phyloP scores from a whole-genome alignment of 2,329 filamentous ascomycete species.

The Penicillium hesseltinei region DNA sequence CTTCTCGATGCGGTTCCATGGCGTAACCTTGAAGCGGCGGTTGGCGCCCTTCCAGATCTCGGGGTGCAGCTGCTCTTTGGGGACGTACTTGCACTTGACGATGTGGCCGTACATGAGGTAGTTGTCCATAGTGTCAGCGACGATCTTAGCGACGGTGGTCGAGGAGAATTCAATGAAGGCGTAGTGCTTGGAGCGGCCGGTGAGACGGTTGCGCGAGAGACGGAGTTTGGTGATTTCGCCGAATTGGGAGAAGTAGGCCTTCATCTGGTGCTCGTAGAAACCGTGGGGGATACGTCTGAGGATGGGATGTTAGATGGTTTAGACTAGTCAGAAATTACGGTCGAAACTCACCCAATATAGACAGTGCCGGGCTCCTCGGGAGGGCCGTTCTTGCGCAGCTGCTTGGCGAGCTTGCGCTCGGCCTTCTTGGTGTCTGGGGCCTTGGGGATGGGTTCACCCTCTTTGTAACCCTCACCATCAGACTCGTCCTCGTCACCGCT shows the following conservation, averaged over 20 bases:
- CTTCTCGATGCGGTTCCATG: conserved; percentile 83
- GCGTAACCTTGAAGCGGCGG: conserved; percentile 81
- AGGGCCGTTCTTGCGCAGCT: conserved; percentile 47
- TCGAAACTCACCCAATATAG: conserved; percentile 68
- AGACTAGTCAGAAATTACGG: not conserved
- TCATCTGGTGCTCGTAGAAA: conserved; percentile 97
- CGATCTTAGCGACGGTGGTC: conserved; percentile 80
- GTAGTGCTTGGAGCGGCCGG: conserved; percentile 87
- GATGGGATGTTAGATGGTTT: conserved; percentile 17
- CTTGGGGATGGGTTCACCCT: conserved; percentile 43
- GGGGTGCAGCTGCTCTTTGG: conserved; percentile 72
- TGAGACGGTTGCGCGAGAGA: conserved; percentile 87
- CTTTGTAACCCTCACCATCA: conserved; percentile 47
- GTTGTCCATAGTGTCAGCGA: conserved; percentile 94
- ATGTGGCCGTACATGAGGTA: conserved; percentile 95
- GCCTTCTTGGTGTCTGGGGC: conserved; percentile 47
- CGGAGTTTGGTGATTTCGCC: conserved; percentile 75
- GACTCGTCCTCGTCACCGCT: conserved; percentile 53
- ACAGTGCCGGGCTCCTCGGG: conserved; percentile 67
- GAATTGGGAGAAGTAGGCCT: conserved; percentile 90
- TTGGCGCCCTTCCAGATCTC: conserved; percentile 89
- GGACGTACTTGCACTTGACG: conserved; percentile 78
- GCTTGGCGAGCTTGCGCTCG: conserved; percentile 52
- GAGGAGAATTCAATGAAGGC: conserved; percentile 87
- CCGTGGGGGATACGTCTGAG: conserved; percentile 76